A percentile compares a stretch with the other conserved stretches of the same genome.
Conservation (phyloP, 495 filamentous ascomycete genomes). For the Penicillium coffeae region DNA sequence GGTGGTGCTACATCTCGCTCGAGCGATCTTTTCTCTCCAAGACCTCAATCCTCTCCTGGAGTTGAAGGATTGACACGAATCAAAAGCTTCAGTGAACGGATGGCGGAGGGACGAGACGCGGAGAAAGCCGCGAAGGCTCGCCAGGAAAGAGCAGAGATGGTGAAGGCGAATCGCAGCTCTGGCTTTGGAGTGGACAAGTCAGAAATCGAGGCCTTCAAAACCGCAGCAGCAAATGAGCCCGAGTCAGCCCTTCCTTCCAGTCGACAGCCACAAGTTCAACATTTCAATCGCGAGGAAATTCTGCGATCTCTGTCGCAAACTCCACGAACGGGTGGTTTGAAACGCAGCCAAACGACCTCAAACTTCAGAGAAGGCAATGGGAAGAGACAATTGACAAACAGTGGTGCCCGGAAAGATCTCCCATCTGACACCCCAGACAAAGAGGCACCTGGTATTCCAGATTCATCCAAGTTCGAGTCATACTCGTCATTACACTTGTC, state of each 20-base stretch:
- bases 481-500: conserved; percentile 83
- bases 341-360: conserved; percentile 53
- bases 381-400: conserved; percentile 12
- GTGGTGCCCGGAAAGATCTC: not conserved
- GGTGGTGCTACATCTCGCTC: conserved; percentile 23
- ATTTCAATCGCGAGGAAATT: conserved; percentile 62
- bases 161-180: conserved; percentile 58
- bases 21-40: conserved; percentile 17
- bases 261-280: conserved; percentile 41
- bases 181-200: conserved; percentile 66
- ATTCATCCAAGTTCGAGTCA: conserved; percentile 65
- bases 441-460: conserved; percentile 18
- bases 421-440: not conserved
- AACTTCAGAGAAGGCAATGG: conserved; percentile 30
- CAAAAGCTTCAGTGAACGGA: conserved; percentile 81
- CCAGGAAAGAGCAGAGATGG: conserved; percentile 52
- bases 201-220: conserved; percentile 64
- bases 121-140: conserved; percentile 49
- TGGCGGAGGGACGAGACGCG: conserved; percentile 59
- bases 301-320: conserved; percentile 40
- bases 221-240: conserved; percentile 47
- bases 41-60: conserved; percentile 26
- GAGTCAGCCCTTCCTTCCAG: conserved; percentile 33
- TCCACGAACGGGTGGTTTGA: conserved; percentile 25
- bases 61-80: conserved; percentile 37